Base-by-base conservation (phyloP, 306 rosid genomes). In the Carpinus fangiana region DNA sequence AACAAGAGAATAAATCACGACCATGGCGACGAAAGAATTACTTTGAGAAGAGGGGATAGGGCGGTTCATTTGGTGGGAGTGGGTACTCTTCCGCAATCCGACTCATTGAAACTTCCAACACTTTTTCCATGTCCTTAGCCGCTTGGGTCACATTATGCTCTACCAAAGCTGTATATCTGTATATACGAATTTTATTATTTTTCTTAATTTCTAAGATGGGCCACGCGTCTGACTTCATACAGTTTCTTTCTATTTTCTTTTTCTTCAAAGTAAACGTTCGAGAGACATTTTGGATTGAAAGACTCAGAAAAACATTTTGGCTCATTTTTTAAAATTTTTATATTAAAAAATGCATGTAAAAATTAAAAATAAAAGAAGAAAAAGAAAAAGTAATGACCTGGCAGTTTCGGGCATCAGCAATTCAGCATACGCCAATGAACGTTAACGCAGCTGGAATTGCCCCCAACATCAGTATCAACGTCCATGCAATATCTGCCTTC, bases 351-450 rank as follows among this genome's bases (percentile, higher is more conserved):
- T n/a, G n/a, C n/a, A n/a, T n/a, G n/a, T n/a, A n/a, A n/a, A n/a
- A n/a, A n/a, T n/a, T n/a, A n/a, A n/a, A n/a, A n/a, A n/a, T n/a
- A n/a, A n/a, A n/a, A n/a, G n/a, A n/a, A n/a, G n/a, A n/a, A n/a
- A n/a, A n/a, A n/a, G n/a, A n/a, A n/a, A n/a, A n/a, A n/a, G 8
- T 12, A 61, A 1, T 17, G 10, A 92, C 97, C 92, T 92, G 73
- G 97, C 92, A 72, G 96, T 93, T 88, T 93, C 96, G 0, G 96
- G 97, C 93, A 93, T n/a, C n/a, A n/a, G n/a, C n/a, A n/a, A n/a
- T n/a, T 89, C 90, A 82, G 80, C 97, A 89, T 93, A 0, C 96
- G 90, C 97, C 96, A 93, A 52, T 93, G 41, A 84, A 93, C 12
- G 97, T 93, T 83, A 88, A 12, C 41, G 90, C 97, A 1, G 93